Percentiles rank a stretch among this genome's conserved stretches.
Conservation (phyloP, 805 yeast genomes). For the Cyberlindnera mycetangii region DNA sequence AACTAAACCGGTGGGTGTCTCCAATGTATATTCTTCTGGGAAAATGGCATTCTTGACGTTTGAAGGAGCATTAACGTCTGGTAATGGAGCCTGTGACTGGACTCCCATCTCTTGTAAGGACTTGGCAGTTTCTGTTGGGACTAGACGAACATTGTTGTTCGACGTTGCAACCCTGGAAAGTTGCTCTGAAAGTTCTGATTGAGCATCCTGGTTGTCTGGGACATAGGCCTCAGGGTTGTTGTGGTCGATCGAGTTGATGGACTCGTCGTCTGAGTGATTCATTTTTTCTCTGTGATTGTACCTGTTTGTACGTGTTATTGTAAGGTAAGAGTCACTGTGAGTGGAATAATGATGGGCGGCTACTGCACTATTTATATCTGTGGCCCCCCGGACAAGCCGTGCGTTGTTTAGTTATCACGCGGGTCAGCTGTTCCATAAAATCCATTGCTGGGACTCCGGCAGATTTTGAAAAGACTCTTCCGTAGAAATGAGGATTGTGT, state of each 20-base stretch:
- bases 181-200: conserved; percentile 37
- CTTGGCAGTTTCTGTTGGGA: conserved; percentile 70
- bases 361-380: not conserved
- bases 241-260: conserved; percentile 22
- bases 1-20: conserved; percentile 85
- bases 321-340: not conserved
- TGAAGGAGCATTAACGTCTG: conserved; percentile 56
- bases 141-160: conserved; percentile 33
- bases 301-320: not conserved
- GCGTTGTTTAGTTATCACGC: conserved; percentile 9
- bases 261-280: conserved; percentile 21
- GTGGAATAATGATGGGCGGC: not conserved
- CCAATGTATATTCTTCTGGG: conserved; percentile 90
- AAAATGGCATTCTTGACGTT: conserved; percentile 63
- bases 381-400: not conserved
- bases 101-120: conserved; percentile 65
- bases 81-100: conserved; percentile 47
- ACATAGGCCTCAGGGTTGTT: conserved; percentile 37
- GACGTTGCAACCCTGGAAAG: conserved; percentile 23
- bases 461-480: no score
- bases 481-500: no score
- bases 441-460: no score
- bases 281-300: conserved; percentile 3
- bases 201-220: conserved; percentile 44
- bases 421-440: conserved; percentile 13